Evolutionary conservation across 768 basidiomycete species (phyloP).

Genomic region (Antrodiella citrinella): DNA sequence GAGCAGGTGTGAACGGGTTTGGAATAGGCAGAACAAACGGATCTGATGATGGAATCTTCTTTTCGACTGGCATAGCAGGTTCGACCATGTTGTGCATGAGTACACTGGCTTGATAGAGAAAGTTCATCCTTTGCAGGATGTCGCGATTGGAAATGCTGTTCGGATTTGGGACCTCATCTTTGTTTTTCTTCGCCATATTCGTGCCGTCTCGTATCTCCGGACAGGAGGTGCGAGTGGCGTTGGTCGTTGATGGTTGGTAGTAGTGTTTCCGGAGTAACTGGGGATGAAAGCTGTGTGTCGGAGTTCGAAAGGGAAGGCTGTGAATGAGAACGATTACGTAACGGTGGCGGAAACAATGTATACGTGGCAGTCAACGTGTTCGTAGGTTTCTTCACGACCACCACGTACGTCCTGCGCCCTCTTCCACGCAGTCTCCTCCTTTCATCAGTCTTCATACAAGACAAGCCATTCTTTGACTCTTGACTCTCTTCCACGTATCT

Average conservation of each 20-base stretch:
- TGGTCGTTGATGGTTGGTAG: background rate
- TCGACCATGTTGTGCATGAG: conserved; percentile 30
- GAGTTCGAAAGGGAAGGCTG: background rate
- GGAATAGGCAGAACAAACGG: too few relatives aligned
- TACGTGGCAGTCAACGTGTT: conserved; percentile 20
- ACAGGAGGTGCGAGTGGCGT: too few relatives aligned
- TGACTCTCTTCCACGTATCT: conserved; percentile 10
- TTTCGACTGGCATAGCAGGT: too few relatives aligned
- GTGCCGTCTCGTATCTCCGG: too few relatives aligned
- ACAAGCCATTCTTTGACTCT: conserved; percentile 14
- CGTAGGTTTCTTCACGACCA: conserved; percentile 17
- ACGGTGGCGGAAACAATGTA: too few relatives aligned
- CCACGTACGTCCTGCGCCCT: conserved; percentile 19
- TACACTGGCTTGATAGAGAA: conserved; percentile 74
- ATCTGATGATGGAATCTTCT: too few relatives aligned
- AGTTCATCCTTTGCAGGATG: conserved; percentile 76
- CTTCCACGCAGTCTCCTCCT: background rate
- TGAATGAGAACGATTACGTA: too few relatives aligned
- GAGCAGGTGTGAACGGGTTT: too few relatives aligned
- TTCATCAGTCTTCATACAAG: conserved; percentile 16
- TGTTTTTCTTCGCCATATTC: conserved; percentile 64
- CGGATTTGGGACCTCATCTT: conserved; percentile 49
- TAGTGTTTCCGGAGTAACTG: background rate
- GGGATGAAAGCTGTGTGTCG: conserved; percentile 3
- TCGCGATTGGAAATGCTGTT: conserved; percentile 59